Base-by-base conservation (phyloP, 169 alveolate genomes). In the Plasmodium knowlesi region DNA sequence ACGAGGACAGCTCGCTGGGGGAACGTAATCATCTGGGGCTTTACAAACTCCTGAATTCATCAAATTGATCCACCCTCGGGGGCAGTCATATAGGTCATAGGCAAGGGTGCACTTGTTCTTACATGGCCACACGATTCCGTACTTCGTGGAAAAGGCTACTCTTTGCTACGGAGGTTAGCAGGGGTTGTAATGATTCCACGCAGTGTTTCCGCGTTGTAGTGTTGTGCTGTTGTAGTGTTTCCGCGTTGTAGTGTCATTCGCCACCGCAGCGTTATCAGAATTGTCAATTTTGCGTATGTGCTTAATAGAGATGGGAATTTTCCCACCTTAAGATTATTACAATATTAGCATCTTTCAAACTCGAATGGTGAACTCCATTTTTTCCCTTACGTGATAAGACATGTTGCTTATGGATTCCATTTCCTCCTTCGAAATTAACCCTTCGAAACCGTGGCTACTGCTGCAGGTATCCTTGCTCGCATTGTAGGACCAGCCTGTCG, bases 41-140 rank as follows among this genome's bases (percentile, higher is more conserved):
- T 86, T 86, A 32, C 93, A 86, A 43, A 76, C 81, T 32, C 93
- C 93, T 43, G 93, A 86, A 28, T 73, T 76, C 93, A 86, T 86
- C 41, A 86, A 76, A 43, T 86, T 86, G 50, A 53, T 37, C 93
- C 93, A 86, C 37, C 86, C 93, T 28, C 93, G 37, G n/a, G 93
- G 93, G 28, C 93, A 86, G 22, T 43, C 86, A 76, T 86, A 86
- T 8, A 32, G 57, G 43, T 86, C 93, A 28, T 86, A 86, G 5
- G 86, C 93, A 78, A 30, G 41, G 28, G 83, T 86, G 53, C 93
- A 86, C 37, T 86, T 78, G 67, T 86, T 86, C 37, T 76, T 86
- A 14, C 93, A 86, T 22, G 93, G 93, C 93, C 93, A 86, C n/a
- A 70, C 73, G 81, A 86, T 86, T 86, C 78, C 93, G 67, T 86